Evolutionary conservation across 306 rosid species (phyloP).

Genomic region (Macrotyloma uniflorum): DNA sequence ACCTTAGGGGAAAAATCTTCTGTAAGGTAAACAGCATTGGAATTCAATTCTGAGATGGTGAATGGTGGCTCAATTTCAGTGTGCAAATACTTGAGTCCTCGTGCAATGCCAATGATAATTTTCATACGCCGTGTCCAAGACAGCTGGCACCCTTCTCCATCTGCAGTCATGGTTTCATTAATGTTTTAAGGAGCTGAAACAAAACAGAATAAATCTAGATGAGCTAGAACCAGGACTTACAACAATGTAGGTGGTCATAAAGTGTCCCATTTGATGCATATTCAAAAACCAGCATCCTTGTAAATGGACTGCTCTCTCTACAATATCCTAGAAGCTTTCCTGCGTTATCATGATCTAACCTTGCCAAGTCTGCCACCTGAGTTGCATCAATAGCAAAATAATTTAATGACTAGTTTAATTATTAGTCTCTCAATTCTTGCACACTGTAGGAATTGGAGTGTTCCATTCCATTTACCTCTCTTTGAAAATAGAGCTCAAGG

Average conservation of each 20-base stretch:
- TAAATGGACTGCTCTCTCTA: constrained; percentile 79
- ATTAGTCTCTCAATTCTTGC: constrained; percentile 10
- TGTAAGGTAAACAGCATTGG: constrained; percentile 90
- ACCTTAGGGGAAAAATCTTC: constrained; percentile 98
- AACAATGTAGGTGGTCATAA: constrained; percentile 88
- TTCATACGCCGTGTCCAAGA: constrained; percentile 97
- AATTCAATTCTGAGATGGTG: constrained; percentile 85
- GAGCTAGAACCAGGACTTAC: constrained; percentile 55
- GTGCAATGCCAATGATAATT: constrained; percentile 82
- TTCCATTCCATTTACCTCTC: constrained; percentile 67
- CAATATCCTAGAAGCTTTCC: constrained; percentile 93
- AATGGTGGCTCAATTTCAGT: constrained; percentile 86
- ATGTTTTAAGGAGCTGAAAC: constrained; percentile 35
- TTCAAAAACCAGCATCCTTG: constrained; percentile 95
- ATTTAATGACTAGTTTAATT: neutral
- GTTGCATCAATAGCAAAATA: constrained; percentile 26
- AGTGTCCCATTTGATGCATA: constrained; percentile 97
- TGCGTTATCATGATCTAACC: constrained; percentile 72
- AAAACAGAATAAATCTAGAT: neutral
- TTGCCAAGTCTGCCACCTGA: constrained; percentile 90
- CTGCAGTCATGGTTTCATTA: constrained; percentile 45
- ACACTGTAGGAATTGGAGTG: constrained; percentile 19
- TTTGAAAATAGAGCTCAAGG: constrained; percentile 85
- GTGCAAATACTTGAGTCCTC: constrained; percentile 90
- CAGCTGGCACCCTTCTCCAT: constrained; percentile 83